Conservation (phyloP, 768 basidiomycete genomes). For the Phanerodontia chrysosporium region DNA sequence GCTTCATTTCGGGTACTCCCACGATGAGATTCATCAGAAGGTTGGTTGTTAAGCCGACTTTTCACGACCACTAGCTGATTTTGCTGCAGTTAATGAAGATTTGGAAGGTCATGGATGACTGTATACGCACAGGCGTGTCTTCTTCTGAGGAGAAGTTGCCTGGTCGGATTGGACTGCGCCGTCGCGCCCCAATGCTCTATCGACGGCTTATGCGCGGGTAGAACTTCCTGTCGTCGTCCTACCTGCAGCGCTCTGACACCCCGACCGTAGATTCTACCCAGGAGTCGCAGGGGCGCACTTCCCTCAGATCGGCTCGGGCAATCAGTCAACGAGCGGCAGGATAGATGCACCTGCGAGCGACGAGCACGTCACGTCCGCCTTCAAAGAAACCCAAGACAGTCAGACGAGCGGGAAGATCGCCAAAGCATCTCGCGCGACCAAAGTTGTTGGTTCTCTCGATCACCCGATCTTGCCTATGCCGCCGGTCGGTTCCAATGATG, state of each 20-base stretch:
- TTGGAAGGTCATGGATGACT: conserved; percentile 91
- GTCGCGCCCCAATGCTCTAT: conserved; percentile 88
- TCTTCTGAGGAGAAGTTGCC: conserved; percentile 77
- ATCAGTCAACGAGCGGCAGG: conserved; percentile 16
- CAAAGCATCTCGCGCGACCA: conserved; percentile 24
- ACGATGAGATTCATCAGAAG: conserved; percentile 72
- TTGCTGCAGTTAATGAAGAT: conserved; percentile 57
- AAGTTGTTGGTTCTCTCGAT: conserved; percentile 72
- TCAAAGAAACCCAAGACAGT: not conserved
- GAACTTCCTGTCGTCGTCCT: conserved; percentile 12
- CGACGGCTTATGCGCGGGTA: conserved; percentile 87
- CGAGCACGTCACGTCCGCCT: not conserved
- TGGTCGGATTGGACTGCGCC: conserved; percentile 73
- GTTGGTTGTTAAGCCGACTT: too few species aligned
- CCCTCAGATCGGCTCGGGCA: conserved; percentile 31
- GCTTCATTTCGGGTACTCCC: conserved; percentile 69
- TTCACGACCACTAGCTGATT: too few species aligned
- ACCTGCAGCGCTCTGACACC: not conserved
- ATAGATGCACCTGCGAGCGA: conserved; percentile 19
- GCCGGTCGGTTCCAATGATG: conserved; percentile 48
- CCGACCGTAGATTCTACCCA: conserved; percentile 43
- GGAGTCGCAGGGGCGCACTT: conserved; percentile 35
- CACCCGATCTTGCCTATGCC: conserved; percentile 80
- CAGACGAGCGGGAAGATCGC: not conserved
- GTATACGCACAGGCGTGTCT: conserved; percentile 82